Conservation (phyloP, 108 stramenopile species). For the Discostella pseudostelligera region DNA sequence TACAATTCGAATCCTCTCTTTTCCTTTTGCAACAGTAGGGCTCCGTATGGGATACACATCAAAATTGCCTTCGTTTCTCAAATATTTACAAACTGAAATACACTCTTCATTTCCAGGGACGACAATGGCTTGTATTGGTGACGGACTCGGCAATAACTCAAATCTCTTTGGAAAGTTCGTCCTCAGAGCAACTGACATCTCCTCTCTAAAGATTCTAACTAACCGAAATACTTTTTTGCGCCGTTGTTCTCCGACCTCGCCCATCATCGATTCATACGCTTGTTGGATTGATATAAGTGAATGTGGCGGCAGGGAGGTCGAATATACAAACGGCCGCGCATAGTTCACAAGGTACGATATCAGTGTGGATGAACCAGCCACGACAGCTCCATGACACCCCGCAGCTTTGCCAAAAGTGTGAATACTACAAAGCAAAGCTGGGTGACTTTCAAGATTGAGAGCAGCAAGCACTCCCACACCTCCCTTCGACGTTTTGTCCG, state of each 20-base stretch:
- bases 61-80: conserved; percentile 57
- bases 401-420: conserved; percentile 98
- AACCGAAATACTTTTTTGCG: conserved; percentile 49
- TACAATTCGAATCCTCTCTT: conserved; percentile 90
- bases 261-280: conserved; percentile 75
- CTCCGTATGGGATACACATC: conserved; percentile 90
- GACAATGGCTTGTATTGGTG: conserved; percentile 95
- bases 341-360: conserved; percentile 90
- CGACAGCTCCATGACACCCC: conserved; percentile 93
- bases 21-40: conserved; percentile 92
- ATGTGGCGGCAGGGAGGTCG: conserved; percentile 87
- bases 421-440: conserved; percentile 78
- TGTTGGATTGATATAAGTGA: conserved; percentile 77
- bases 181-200: conserved; percentile 26
- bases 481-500: conserved; percentile 4
- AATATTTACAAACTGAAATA: conserved; percentile 54
- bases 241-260: conserved; percentile 49
- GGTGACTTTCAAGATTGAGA: conserved; percentile 71
- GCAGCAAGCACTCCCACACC: conserved; percentile 83
- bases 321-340: conserved; percentile 94
- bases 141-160: conserved; percentile 57
- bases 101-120: conserved; percentile 83
- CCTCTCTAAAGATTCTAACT: conserved; percentile 40
- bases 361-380: conserved; percentile 63
- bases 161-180: conserved; percentile 8